These are phyloP conservation scores for Urostyla sp. DNA, from an alignment of 73 alveolate genomes.

Conservation along the genomic window DNA sequence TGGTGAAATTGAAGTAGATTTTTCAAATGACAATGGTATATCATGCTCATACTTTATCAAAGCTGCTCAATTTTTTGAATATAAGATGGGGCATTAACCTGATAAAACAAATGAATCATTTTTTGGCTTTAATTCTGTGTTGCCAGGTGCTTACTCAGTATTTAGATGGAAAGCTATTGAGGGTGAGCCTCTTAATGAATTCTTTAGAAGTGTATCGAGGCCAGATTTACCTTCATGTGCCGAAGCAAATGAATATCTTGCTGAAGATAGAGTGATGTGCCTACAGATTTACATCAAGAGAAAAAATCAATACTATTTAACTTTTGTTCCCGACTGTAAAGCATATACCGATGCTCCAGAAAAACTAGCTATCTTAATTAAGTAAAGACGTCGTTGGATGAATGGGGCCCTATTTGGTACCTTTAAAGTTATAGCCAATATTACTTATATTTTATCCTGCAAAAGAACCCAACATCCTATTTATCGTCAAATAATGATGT, in stretches of 20 bases:
- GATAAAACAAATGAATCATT: constrained; percentile 65
- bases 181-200: constrained; percentile 55
- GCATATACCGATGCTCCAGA: constrained; percentile 75
- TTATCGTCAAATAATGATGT: neutral
- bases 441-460: constrained; percentile 4
- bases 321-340: constrained; percentile 45
- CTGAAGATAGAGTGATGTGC: constrained; percentile 81
- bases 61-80: constrained; percentile 54
- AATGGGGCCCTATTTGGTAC: constrained; percentile 59
- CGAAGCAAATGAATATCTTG: constrained; percentile 63
- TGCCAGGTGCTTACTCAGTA: constrained; percentile 75
- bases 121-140: constrained; percentile 61
- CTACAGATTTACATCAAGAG: constrained; percentile 42
- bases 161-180: constrained; percentile 74
- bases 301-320: neutral
- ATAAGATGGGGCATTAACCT: constrained; percentile 50
- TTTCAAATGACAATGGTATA: neutral
- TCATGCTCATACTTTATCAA: neutral
- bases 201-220: constrained; percentile 58
- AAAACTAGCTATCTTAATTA: constrained; percentile 3
- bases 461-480: neutral
- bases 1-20: neutral
- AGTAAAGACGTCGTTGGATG: constrained; percentile 66
- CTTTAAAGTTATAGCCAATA: constrained; percentile 18
- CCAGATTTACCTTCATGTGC: constrained; percentile 34